Conservation (phyloP, 2,329 filamentous ascomycete genomes). For the Aspergillus udagawae region DNA sequence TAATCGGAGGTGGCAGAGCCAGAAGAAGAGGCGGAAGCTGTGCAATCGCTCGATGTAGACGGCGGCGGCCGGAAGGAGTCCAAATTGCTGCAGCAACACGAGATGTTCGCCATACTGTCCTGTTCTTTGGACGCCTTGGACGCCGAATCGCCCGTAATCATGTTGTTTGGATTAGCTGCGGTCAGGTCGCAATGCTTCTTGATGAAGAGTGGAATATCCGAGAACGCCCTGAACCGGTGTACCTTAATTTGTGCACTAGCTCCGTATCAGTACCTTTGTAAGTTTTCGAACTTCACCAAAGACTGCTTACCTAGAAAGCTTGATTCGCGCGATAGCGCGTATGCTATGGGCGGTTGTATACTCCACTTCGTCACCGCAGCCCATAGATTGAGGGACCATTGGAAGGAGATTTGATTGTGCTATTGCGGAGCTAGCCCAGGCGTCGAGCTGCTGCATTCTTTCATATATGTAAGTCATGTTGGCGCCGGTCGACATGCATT, state of each 20-base stretch:
- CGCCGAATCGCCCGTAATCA: slow-evolving; percentile 5
- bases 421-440: slow-evolving; percentile 36
- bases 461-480: slow-evolving; percentile 38
- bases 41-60: slow-evolving; percentile 25
- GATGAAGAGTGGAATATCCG: slow-evolving; percentile 44
- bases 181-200: slow-evolving; percentile 44
- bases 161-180: slow-evolving; percentile 21
- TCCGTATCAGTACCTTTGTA: slow-evolving; percentile 4
- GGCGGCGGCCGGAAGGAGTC: slow-evolving; percentile 26
- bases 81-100: slow-evolving; percentile 31
- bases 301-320: slow-evolving; percentile 37
- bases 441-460: slow-evolving; percentile 40
- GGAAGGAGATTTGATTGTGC: slow-evolving; percentile 31
- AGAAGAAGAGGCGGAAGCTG: slow-evolving; percentile 31
- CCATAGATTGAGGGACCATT: slow-evolving; percentile 18
- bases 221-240: slow-evolving; percentile 45
- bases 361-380: slow-evolving; percentile 30
- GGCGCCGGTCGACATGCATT: slow-evolving; percentile 31
- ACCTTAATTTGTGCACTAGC: slow-evolving; percentile 43
- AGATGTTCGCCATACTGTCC: slow-evolving; percentile 23
- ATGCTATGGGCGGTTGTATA: slow-evolving; percentile 37
- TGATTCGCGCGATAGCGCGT: slow-evolving; percentile 41
- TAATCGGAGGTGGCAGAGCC: slow-evolving; percentile 30
- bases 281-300: neutral
- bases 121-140: slow-evolving; percentile 13